Conservation (phyloP, 345 rosid species). For the Alliaria petiolata region DNA sequence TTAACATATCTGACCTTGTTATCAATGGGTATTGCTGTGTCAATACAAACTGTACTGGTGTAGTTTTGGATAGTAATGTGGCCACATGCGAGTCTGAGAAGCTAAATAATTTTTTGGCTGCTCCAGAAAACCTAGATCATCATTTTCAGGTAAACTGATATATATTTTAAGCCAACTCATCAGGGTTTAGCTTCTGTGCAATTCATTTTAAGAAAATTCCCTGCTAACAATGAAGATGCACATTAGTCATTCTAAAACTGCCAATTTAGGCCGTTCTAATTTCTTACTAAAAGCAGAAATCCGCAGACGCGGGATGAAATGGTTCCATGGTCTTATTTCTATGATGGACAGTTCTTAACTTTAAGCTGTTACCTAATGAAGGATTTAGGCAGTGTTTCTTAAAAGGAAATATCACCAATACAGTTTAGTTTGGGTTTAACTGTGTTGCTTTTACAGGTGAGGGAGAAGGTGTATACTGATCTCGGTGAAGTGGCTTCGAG, state of each 20-base stretch:
- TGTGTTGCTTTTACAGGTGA: slow-evolving; percentile 31
- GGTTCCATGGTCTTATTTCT: neutral
- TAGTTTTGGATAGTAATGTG: slow-evolving; percentile 48
- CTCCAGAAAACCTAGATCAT: slow-evolving; percentile 31
- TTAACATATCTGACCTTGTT: slow-evolving; percentile 65
- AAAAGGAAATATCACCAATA: neutral
- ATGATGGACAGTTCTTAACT: no score
- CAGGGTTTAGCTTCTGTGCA: neutral
- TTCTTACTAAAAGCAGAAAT: no score
- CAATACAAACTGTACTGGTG: slow-evolving; percentile 52
- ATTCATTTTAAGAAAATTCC: neutral
- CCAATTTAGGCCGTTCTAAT: no score
- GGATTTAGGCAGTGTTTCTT: neutral
- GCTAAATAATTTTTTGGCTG: slow-evolving; percentile 22
- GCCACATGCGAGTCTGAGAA: slow-evolving; percentile 38
- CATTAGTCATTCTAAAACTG: no score
- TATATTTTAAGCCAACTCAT: neutral
- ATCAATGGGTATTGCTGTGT: slow-evolving; percentile 62
- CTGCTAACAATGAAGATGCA: neutral
- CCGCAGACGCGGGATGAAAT: no score
- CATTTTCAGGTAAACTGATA: slow-evolving; percentile 39
- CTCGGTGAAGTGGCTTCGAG: slow-evolving; percentile 30
- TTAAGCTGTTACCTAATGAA: neutral
- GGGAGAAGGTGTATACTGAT: slow-evolving; percentile 26
- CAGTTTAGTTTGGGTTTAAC: neutral